phyloP scores from a whole-genome alignment of 192 early-diverging fungal species.

The Backusella liffmaniae region DNA sequence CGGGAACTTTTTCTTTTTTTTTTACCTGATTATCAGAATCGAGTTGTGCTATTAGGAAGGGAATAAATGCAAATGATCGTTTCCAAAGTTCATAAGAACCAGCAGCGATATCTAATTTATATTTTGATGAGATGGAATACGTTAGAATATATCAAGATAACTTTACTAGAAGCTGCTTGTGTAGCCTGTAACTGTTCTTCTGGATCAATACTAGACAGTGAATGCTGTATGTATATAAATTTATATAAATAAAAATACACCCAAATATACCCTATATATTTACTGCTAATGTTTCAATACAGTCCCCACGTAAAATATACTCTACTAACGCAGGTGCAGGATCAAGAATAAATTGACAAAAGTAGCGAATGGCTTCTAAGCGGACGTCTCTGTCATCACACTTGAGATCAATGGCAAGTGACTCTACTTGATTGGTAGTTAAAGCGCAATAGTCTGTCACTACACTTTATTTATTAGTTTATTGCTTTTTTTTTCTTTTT shows the following conservation, averaged over 20 bases:
- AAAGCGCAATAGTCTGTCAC: slow-evolving; percentile 18
- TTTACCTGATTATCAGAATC: slow-evolving; percentile 21
- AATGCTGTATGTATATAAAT: background rate
- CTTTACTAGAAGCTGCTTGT: slow-evolving; percentile 28
- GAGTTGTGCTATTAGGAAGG: slow-evolving; percentile 29
- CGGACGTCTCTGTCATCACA: slow-evolving; percentile 23
- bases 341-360: slow-evolving; percentile 28
- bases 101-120: slow-evolving; percentile 34
- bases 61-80: slow-evolving; percentile 21
- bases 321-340: slow-evolving; percentile 24
- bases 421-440: slow-evolving; percentile 9
- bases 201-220: slow-evolving; percentile 15
- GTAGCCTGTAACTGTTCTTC: slow-evolving; percentile 23
- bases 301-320: slow-evolving; percentile 28
- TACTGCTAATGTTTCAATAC: slow-evolving; percentile 26
- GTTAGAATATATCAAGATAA: too few species aligned
- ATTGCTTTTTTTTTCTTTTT: background rate
- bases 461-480: background rate
- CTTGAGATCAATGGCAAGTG: slow-evolving; percentile 18
- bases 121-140: background rate
- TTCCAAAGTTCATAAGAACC: slow-evolving; percentile 33
- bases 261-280: background rate
- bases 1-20: too few species aligned
- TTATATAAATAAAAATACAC: background rate
- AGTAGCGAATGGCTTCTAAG: slow-evolving; percentile 19